Base-by-base conservation (phyloP, 2,329 filamentous ascomycete genomes). In the Colletotrichum orbiculare region DNA sequence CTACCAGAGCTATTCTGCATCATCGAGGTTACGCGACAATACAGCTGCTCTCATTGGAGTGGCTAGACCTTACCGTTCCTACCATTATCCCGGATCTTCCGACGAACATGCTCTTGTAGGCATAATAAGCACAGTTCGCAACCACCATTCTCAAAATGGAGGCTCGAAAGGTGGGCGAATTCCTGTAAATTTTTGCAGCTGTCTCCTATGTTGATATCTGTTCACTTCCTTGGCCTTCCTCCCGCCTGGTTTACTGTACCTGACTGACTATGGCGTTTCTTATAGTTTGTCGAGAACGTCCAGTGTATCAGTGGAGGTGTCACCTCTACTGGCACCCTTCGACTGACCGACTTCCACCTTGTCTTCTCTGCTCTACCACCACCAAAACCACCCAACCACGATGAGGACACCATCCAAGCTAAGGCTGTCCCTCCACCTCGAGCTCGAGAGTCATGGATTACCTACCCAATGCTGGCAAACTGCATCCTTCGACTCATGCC, bases 401-500 rank as follows among this genome's bases (percentile, higher is more conserved):
- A 25, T 25, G 25, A 25, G 25, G 25, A 25, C 25, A 25, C 4
- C 25, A 4, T 5, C 13, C 38, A 71, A 11, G 54, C 67, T 11
- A 41, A 56, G 33, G 37, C 52, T 47, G 33, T 15, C 8, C 39
- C 17, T 5, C 73, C 75, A 11, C 74, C 76, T 5, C 78, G 74
- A 67, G 72, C 72, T 54, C 78, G 89, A 74, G 92, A 97, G 78
- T 87, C 92, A 74, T 99, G 95, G 92, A 93, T 98, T 60, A 94
- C 96, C 13, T 99, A 94, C 77, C 94, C 95, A 33, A 94, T 98
- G 78, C 93, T 99, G 72, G 87, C 87, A 45, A 87, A 90, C 73
- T 97, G 94, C 79, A 88, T 86, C 33, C 88, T 95, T 69, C 88
- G 93, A 65, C 91, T 93, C 35, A 89, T 90, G 50, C 90, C 91